These are phyloP conservation scores for Agapanthus africanus DNA, from an alignment of 106 monocot genomes.

Conservation along the genomic window DNA sequence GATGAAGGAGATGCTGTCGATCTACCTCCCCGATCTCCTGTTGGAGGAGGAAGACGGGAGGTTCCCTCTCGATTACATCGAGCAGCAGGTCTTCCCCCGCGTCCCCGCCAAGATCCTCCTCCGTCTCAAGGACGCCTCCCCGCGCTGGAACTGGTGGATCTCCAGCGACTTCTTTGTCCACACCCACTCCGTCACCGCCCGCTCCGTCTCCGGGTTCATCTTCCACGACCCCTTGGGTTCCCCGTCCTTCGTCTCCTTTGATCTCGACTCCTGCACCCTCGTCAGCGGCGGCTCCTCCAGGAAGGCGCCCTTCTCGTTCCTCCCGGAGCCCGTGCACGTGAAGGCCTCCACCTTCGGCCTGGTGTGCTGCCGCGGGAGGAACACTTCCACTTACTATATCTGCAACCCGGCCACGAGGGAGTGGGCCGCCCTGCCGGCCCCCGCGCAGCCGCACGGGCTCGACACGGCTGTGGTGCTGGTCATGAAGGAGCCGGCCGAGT, in stretches of 20 bases:
- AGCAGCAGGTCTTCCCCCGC: background rate
- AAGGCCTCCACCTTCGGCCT: slow-evolving; percentile 12
- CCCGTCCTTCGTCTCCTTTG: background rate
- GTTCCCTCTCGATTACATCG: background rate
- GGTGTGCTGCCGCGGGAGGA: slow-evolving; percentile 17
- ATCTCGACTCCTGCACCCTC: background rate
- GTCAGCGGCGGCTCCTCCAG: slow-evolving; percentile 3
- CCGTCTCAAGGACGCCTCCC: slow-evolving; percentile 8
- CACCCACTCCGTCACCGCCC: slow-evolving; percentile 5
- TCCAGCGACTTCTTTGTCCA: slow-evolving; percentile 16
- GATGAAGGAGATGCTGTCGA: background rate
- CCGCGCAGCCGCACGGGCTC: slow-evolving; percentile 6
- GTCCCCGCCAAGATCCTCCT: slow-evolving; percentile 14
- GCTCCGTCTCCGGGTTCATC: slow-evolving; percentile 12
- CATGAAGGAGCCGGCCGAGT: slow-evolving; percentile 15
- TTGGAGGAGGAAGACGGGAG: background rate
- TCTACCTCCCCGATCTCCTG: background rate
- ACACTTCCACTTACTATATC: slow-evolving; percentile 8
- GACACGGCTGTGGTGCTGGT: slow-evolving; percentile 19
- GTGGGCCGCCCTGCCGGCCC: slow-evolving; percentile 12
- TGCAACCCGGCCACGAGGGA: slow-evolving; percentile 24
- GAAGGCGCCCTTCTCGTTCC: slow-evolving; percentile 11
- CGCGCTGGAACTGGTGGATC: slow-evolving; percentile 8
- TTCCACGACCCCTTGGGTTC: background rate
- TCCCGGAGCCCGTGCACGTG: slow-evolving; percentile 1